phyloP scores from a whole-genome alignment of 192 early-diverging fungal genomes.

The Mortierella claussenii region DNA sequence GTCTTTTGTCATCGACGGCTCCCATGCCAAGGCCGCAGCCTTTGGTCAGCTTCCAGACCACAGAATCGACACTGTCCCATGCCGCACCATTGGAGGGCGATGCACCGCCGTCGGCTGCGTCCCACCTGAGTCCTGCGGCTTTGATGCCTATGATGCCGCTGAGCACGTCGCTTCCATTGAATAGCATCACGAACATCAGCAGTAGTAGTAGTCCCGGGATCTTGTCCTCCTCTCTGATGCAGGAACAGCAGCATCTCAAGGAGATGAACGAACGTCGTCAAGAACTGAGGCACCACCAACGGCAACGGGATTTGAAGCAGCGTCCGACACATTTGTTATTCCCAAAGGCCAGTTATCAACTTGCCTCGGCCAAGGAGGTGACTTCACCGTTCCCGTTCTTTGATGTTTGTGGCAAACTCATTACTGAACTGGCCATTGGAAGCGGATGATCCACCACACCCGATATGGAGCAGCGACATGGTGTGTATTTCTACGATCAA shows the following conservation, averaged over 20 bases:
- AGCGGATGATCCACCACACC: slow-evolving; percentile 55
- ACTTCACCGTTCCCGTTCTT: slow-evolving; percentile 90
- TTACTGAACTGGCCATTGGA: slow-evolving; percentile 92
- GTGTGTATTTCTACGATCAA: no score
- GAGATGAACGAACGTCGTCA: slow-evolving; percentile 49
- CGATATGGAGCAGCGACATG: no score
- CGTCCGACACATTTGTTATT: slow-evolving; percentile 48
- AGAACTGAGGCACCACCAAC: slow-evolving; percentile 35
- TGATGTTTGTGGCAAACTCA: slow-evolving; percentile 93
- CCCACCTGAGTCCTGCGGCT: neutral
- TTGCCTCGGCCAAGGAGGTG: slow-evolving; percentile 56
- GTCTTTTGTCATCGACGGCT: neutral
- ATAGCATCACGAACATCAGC: slow-evolving; percentile 3
- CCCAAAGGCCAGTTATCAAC: slow-evolving; percentile 43
- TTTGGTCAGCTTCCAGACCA: slow-evolving; percentile 22
- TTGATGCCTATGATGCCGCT: neutral
- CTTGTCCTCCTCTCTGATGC: slow-evolving; percentile 27
- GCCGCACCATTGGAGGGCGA: neutral
- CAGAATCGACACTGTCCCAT: neutral
- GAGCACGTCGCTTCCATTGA: neutral
- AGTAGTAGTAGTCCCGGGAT: slow-evolving; percentile 24
- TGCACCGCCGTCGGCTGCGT: neutral
- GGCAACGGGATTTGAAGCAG: slow-evolving; percentile 44
- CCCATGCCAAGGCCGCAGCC: neutral
- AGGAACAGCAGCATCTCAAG: slow-evolving; percentile 41